A percentile compares a stretch with the other conserved stretches of the same genome.
phyloP scores from a whole-genome alignment of 352 stramenopile species.

The Globisporangium recalcitrans region DNA sequence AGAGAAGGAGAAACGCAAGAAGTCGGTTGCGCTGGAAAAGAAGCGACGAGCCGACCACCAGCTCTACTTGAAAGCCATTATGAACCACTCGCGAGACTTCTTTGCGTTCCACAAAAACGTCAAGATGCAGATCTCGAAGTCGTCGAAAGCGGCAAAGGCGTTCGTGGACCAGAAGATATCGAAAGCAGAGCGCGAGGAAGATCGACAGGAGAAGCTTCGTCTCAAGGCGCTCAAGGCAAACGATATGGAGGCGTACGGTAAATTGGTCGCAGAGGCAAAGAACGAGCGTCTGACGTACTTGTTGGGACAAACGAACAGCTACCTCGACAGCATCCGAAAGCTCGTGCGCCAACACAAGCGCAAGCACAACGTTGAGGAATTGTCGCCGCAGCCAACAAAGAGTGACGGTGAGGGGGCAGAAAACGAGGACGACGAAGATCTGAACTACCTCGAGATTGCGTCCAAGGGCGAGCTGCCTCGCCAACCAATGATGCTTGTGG shows the following conservation, averaged over 20 bases:
- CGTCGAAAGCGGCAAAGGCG: slow-evolving; percentile 60
- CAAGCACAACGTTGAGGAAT: slow-evolving; percentile 59
- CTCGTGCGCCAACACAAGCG: slow-evolving; percentile 88
- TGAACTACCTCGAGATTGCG: slow-evolving; percentile 83
- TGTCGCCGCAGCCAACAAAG: slow-evolving; percentile 12
- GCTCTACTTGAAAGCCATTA: slow-evolving; percentile 71
- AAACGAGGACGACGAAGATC: slow-evolving; percentile 61
- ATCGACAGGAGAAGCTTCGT: slow-evolving; percentile 83
- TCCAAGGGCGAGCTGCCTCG: slow-evolving; percentile 79
- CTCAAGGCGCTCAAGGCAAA: slow-evolving; percentile 91
- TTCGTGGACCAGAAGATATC: slow-evolving; percentile 73
- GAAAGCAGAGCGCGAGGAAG: slow-evolving; percentile 81
- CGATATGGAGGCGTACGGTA: slow-evolving; percentile 97
- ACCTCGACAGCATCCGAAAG: slow-evolving; percentile 94
- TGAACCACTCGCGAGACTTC: slow-evolving; percentile 84
- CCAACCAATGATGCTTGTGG: slow-evolving; percentile 95
- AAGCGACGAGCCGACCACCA: slow-evolving; percentile 72
- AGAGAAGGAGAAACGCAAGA: slow-evolving; percentile 77
- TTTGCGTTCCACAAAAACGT: slow-evolving; percentile 86
- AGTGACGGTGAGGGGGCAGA: slow-evolving; percentile 20
- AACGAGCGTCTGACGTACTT: slow-evolving; percentile 97
- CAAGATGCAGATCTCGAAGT: slow-evolving; percentile 66
- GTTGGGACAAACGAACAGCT: slow-evolving; percentile 94
- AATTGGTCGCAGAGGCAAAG: slow-evolving; percentile 96
- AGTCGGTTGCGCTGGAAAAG: slow-evolving; percentile 80